Base-by-base conservation (phyloP, 2,329 filamentous ascomycete genomes). In the Alternaria alternata region DNA sequence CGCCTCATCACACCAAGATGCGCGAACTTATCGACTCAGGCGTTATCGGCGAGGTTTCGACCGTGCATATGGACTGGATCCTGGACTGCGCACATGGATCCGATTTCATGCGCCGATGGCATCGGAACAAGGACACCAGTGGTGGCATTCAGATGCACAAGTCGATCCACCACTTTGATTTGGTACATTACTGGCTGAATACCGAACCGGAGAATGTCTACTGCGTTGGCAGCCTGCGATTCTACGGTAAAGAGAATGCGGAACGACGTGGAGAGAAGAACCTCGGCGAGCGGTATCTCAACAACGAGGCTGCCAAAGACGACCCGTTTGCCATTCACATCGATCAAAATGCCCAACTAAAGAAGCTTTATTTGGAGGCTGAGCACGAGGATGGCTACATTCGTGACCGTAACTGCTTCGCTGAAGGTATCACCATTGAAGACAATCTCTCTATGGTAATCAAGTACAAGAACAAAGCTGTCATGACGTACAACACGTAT, bases 71-170 rank as follows among this genome's bases (percentile, higher is more conserved):
- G 59, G 86, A 89, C 73, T 89, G 87, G 87, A 82, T 88, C 76
- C 82, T 89, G 51, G 86, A 89, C 72, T 87, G 85, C 11, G 82
- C 82, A 24, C 87, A 88, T 67, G 86, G 86, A 9, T 85, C 86
- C 4, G 86, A 89, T 69, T 88, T 87, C 75, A 87, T 88, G 75
- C 83, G 87, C 2, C 85, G 87, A 7, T 89, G 87, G 87, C 86
- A 89, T 68, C 83, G 86, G 11, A 85, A 88, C 71, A 86, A 85
- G 76, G 79, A 81, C 26, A 88, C 88, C 74, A 85, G 82, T 61
- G 87, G 87, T 16, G 86, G 86, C 1, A 75, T 89, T 38, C 75
- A 88, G 4, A 85, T 89, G 36, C 87, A 89, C 74, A 89, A 89
- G 71, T 85, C 85, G 24, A 89, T 86, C 6, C 87, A 89, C 61